Evolutionary conservation across 768 basidiomycete species (phyloP), one percentile per base, ranked within the genome.

Genomic region (Ramaria sp.): DNA sequence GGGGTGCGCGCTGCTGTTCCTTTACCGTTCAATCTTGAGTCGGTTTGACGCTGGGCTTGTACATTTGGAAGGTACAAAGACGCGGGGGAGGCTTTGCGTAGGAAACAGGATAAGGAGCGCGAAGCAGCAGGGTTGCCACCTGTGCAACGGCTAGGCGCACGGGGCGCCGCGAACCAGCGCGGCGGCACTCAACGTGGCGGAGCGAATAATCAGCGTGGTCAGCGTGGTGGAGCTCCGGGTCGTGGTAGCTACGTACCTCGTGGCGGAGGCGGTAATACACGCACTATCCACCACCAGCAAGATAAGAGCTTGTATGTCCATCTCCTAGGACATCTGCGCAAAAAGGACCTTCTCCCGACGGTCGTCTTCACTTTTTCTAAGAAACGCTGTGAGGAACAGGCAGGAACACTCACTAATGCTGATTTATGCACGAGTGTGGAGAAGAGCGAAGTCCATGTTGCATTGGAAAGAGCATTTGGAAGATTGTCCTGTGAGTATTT

Each of bases 281-380:
- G 85, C 58, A 79, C 73, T 7, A 79, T 81, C 54, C 85, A 86
- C 62, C 74, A 80, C 12, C 81, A 77, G 28, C 70, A 78, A 16
- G 95, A 98, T 71, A 93, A 85, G 67, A 91, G 94, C 59, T 73
- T 98, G 2, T 98, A 94, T 71, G 90, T 95, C 18, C 93, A 97
- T 62, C 75, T 99, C 48, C 74, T 99, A 39, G 84, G 82, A 1
- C 78, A 88, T 62, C 75, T 99, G 55, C 80, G 84, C 63, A 98
- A 97, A 71, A 82, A 86, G 58, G 70, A 74, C 18, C 76, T 99
- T 3, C 76, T 99, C 7, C 96, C 96, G 1, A 92, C 94, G 13
- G 96, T 99, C 30, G 80, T 96, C 27, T 99, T 99, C 70, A 94
- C 95, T 0, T 85, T 99, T 60, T 96, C 92, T 27, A 99, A 99